phyloP scores from a whole-genome alignment of 2,329 filamentous ascomycete species.

The Sporothrix inflata region DNA sequence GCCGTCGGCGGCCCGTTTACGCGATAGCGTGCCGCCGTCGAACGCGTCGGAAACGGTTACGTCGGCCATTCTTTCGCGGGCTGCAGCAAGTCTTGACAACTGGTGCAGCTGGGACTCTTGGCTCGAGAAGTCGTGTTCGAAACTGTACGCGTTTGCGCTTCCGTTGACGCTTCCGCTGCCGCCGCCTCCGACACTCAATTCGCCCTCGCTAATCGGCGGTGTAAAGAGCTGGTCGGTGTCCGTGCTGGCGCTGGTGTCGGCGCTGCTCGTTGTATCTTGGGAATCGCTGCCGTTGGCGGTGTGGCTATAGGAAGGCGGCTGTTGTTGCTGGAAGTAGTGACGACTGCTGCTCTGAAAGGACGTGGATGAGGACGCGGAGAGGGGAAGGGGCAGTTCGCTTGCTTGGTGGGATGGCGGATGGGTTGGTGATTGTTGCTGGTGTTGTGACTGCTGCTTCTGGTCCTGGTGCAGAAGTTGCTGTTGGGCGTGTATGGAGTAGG shows the following conservation, averaged over 20 bases:
- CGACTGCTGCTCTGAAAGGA: constrained; percentile 31
- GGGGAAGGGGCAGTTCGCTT: constrained; percentile 15
- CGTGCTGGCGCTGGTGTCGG: constrained; percentile 44
- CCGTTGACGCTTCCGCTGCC: constrained; percentile 37
- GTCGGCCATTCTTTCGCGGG: constrained; percentile 53
- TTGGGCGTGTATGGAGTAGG: constrained; percentile 21
- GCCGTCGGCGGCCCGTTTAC: constrained; percentile 79
- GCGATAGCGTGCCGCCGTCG: constrained; percentile 47
- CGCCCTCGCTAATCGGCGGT: constrained; percentile 49
- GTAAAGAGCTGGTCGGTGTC: constrained; percentile 49
- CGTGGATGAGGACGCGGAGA: constrained; percentile 11
- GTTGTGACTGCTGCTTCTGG: constrained; percentile 25
- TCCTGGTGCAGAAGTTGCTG: constrained; percentile 26
- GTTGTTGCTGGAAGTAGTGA: constrained; percentile 28
- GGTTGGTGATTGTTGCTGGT: constrained; percentile 31
- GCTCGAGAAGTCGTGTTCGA: constrained; percentile 47
- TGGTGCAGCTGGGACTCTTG: constrained; percentile 61
- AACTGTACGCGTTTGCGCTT: constrained; percentile 2
- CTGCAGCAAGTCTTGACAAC: constrained; percentile 61
- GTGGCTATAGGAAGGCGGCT: neutral
- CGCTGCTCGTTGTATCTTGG: constrained; percentile 44
- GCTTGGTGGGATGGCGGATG: constrained; percentile 17
- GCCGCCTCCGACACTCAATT: constrained; percentile 45
- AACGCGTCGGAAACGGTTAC: constrained; percentile 36
- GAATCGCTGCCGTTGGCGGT: constrained; percentile 31